Base-by-base conservation (phyloP, 441 rosid species). In the Caryocar brasiliense region DNA sequence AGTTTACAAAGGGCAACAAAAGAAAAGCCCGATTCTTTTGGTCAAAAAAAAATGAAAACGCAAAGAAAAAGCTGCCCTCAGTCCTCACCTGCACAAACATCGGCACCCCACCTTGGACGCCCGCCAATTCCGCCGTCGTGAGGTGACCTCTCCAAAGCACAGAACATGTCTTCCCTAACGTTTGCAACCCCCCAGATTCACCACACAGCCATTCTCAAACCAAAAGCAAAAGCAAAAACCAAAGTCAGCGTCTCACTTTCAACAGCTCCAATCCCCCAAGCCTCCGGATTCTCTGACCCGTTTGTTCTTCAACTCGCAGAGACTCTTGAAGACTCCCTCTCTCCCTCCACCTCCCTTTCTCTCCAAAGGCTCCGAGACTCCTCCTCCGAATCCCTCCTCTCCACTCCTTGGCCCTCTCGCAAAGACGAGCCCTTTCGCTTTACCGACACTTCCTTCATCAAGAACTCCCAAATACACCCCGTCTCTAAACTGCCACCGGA, bases 401-500 rank as follows among this genome's bases (percentile, higher is more conserved):
- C 86, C 3, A 86, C 86, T 4, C 76, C 82, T 46, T 90, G 98
- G 96, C 95, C 96, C 4, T 72, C 98, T 2, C 84, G 82, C 28
- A 86, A 56, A 65, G 96, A 84, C 64, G 98, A 90, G 61, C 66
- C 81, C 49, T 86, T 84, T 56, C 78, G 94, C 32, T 90, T 86
- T 69, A 86, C 95, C 5, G 95, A 90, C 40, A 84, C 79, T 12
- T 84, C 95, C 0, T 70, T 82, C 52, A 81, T 90, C 65, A 76
- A 56, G 40, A 62, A 45, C 17, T 80, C 89, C 17, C 75, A 73
- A 53, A 76, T 86, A 47, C 70, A 65, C 53, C 96, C 98, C 4
- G 48, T 79, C 24, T 49, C 83, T 36, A 64, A 51, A 28, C 80
- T 80, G 18, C 77, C 81, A 20, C 64, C 59, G 20, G 64, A 69